phyloP scores from a whole-genome alignment of 805 yeast genomes.

The Yamadazyma takamatsuzukensis region DNA sequence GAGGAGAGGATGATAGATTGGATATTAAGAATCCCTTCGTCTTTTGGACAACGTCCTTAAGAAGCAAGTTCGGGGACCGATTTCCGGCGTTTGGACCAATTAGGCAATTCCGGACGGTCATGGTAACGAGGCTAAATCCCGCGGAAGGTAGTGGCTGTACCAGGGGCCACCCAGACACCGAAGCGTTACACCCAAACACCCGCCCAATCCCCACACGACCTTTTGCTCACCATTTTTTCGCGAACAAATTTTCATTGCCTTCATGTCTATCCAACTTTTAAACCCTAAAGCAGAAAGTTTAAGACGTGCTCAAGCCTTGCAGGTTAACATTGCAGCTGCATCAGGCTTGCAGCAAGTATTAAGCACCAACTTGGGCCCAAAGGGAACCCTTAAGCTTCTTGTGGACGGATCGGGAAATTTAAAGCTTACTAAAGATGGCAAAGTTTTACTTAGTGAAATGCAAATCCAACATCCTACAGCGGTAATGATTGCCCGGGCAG shows the following conservation, averaged over 20 bases:
- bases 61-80: no score
- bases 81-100: no score
- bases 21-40: no score
- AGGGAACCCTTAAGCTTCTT: constrained; percentile 92
- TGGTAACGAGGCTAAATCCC: no score
- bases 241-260: not conserved
- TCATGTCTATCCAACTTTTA: constrained; percentile 70
- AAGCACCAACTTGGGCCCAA: constrained; percentile 91
- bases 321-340: constrained; percentile 94
- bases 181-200: not conserved
- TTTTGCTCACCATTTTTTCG: not conserved
- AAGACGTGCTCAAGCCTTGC: constrained; percentile 90
- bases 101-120: no score
- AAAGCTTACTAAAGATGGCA: constrained; percentile 95
- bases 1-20: no score
- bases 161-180: no score
- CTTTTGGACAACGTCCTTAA: no score
- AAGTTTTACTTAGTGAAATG: constrained; percentile 90
- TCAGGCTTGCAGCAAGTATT: constrained; percentile 93
- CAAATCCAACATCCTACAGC: constrained; percentile 68
- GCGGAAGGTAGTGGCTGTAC: no score
- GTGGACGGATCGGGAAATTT: constrained; percentile 97
- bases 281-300: constrained; percentile 98
- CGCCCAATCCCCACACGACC: not conserved
- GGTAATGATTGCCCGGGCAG: constrained; percentile 79